Percentiles rank a stretch among this genome's conserved stretches.
These are phyloP conservation scores for Trypethelium eluteriae DNA, from an alignment of 495 filamentous ascomycete species.

Conservation along the genomic window DNA sequence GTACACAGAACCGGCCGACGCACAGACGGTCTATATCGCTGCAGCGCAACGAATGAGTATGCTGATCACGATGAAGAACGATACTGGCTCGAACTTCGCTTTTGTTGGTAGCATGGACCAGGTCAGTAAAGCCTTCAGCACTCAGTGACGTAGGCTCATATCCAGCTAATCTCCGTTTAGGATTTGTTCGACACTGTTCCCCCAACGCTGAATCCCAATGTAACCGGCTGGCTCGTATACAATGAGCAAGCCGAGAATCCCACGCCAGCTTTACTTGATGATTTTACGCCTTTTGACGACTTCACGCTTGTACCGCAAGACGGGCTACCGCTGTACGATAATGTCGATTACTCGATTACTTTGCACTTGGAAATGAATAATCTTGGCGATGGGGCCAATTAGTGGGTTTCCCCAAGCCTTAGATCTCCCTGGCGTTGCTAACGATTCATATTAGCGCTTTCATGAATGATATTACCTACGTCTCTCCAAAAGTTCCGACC, in stretches of 20 bases:
- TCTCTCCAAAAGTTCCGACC: conserved; percentile 65
- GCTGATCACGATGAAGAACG: conserved; percentile 50
- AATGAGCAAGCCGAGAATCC: conserved; percentile 53
- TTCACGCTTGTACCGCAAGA: conserved; percentile 61
- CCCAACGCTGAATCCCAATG: conserved; percentile 59
- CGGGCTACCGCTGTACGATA: conserved; percentile 45
- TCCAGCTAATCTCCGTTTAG: conserved; percentile 33
- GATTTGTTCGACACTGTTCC: conserved; percentile 63
- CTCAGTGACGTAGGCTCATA: neutral
- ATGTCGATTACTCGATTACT: conserved; percentile 53
- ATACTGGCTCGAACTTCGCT: conserved; percentile 57
- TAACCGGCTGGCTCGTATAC: conserved; percentile 74
- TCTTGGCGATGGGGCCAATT: conserved; percentile 66
- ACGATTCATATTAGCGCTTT: conserved; percentile 49
- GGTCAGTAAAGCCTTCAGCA: conserved; percentile 27
- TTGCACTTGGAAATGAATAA: conserved; percentile 65
- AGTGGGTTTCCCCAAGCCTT: conserved; percentile 39
- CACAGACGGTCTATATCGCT: conserved; percentile 53
- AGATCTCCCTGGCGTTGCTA: neutral
- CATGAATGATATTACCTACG: conserved; percentile 74
- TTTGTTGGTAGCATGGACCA: conserved; percentile 55
- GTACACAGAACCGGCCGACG: conserved; percentile 52
- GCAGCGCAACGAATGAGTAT: conserved; percentile 67
- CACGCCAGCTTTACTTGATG: conserved; percentile 45
- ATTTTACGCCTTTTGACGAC: conserved; percentile 66